Evolutionary conservation across 169 alveolate genomes (phyloP).

Genomic region (Besnoitia besnoiti): DNA sequence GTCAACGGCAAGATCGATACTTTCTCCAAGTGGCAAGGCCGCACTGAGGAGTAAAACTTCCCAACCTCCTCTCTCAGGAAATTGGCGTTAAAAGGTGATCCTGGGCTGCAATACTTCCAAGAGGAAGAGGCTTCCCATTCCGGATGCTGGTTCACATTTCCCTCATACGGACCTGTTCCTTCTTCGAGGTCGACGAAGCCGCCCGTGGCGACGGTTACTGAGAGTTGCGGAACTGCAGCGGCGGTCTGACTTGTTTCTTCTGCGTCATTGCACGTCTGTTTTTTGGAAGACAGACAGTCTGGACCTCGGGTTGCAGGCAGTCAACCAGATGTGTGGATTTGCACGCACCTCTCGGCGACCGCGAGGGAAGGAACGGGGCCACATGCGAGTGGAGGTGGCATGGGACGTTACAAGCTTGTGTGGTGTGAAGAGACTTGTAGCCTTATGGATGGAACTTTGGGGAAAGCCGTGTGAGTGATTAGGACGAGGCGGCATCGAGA

Average conservation of each 20-base stretch:
- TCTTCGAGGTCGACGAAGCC: neutral
- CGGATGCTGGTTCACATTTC: neutral
- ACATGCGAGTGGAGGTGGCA: neutral
- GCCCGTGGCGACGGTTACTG: neutral
- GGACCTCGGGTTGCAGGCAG: no score
- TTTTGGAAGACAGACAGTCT: no score
- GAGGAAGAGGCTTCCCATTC: neutral
- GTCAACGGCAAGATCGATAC: conserved; percentile 63
- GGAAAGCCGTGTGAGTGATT: no score
- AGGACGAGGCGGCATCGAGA: no score
- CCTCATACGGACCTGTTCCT: neutral
- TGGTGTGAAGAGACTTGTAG: neutral
- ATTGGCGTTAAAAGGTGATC: neutral
- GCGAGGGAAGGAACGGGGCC: no score
- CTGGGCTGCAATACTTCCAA: neutral
- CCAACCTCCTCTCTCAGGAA: neutral
- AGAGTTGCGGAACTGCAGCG: no score
- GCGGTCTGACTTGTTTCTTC: no score
- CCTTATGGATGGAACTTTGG: no score
- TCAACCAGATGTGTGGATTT: no score
- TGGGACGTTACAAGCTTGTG: neutral
- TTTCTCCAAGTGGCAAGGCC: conserved; percentile 36
- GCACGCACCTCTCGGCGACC: no score
- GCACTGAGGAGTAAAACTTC: neutral
- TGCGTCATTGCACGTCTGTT: no score